Base-by-base conservation (phyloP, 805 yeast genomes). In the Cyberlindnera maritima region DNA sequence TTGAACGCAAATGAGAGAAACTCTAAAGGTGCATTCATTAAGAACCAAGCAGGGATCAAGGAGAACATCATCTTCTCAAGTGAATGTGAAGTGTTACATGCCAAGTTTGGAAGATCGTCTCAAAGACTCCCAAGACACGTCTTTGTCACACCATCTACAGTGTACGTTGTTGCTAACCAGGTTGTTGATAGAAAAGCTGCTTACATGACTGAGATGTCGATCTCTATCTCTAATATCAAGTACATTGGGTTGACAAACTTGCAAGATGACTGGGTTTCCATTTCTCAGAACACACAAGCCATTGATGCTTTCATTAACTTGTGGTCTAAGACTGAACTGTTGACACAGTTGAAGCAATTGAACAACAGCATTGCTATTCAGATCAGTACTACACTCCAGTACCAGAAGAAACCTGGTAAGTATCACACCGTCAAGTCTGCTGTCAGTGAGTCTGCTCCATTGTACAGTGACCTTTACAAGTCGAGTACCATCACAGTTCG, bases 61-160 rank as follows among this genome's bases (percentile, higher is more conserved):
- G 96, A 85, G 14, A 70, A 63, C 21, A 83, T 89, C n/a, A 60
- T 81, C 2, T 94, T 92, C 60, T 89, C 97, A 2, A 69, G 79
- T 39, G 80, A 84, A 41, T 96, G 96, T 36, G 96, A 94, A 62
- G 77, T 82, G 29, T 70, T 94, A 47, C 80, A 79, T 55, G 75
- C 96, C 12, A 92, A 94, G 59, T 89, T 94, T 65, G 99, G 99
- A 49, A 76, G 98, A 55, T 90, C 98, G 0, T 85, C 97, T 6
- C 81, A 79, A 54, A 74, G 97, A 50, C 62, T 88, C 45, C 83
- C 85, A 37, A 78, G 94, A 51, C 77, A 85, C 4, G 80, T 89
- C 53, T 69, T 94, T 36, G 68, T 94, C 50, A 87, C 96, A 0
- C 70, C 70, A 21, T 63, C 74, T 11, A 70, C 72, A 11, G 74